Evolutionary conservation across 148 eudicot genomes (phyloP).

Genomic region (Vaccinium vitisidaea): DNA sequence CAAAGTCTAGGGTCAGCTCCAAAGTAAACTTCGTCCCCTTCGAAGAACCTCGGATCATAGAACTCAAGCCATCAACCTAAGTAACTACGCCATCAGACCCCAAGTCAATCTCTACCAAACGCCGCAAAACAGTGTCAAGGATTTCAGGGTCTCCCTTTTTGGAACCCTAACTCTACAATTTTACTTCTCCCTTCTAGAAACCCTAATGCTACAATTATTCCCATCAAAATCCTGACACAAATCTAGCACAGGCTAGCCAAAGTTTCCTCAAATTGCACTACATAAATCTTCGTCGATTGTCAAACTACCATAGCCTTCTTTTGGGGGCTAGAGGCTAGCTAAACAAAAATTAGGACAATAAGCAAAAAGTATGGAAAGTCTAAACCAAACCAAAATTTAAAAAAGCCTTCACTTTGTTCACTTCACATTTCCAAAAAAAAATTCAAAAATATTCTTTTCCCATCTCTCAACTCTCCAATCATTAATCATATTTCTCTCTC

Average conservation of each 20-base stretch:
- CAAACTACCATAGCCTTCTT: not conserved
- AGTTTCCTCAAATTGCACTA: not conserved
- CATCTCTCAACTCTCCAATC: no score
- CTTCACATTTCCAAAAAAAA: no score
- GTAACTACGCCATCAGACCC: no score
- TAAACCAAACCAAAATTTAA: not conserved
- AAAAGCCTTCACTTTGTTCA: not conserved
- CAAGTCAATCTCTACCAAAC: no score
- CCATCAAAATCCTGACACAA: not conserved
- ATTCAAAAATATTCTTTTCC: no score
- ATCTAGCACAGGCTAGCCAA: not conserved
- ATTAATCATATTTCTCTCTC: no score
- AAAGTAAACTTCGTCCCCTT: no score
- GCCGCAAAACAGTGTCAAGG: not conserved
- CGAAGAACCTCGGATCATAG: no score
- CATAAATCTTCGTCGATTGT: not conserved
- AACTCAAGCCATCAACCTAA: no score
- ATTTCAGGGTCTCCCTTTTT: not conserved
- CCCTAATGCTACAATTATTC: not conserved
- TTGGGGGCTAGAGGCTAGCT: not conserved
- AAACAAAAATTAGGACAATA: not conserved
- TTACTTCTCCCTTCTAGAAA: not conserved
- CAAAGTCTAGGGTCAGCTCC: no score
- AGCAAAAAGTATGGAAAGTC: not conserved
- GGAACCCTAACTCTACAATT: not conserved